Evolutionary conservation across 441 rosid species (phyloP), one percentile per base, ranked within the genome.

Genomic region (Daphne laureola): DNA sequence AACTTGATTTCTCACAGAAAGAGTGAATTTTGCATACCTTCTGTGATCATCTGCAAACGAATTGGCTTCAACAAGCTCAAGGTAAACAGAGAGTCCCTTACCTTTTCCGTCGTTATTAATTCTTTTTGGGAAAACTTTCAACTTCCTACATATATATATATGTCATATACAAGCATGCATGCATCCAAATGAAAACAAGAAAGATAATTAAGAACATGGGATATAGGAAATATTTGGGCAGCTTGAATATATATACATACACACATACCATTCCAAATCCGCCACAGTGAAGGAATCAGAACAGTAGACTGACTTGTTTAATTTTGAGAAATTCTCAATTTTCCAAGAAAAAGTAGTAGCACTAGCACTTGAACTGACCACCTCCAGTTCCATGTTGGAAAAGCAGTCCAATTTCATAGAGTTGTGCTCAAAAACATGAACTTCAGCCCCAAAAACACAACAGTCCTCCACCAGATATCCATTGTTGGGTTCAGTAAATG

Each of bases 361-460:
- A 31, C 3, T 36, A 14, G 0, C 17, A 14, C 4, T 4, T 15
- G 51, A 35, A 4, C n/a, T n/a, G n/a, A n/a, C n/a, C n/a, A n/a
- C n/a, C n/a, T n/a, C n/a, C n/a, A 31, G 13, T 2, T 51, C 36
- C 18, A 50, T 17, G 25, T 35, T 17, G n/a, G 44, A 36, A 38
- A 17, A 4, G 12, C 43, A 0, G 21, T 54, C 66, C 31, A 50
- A 46, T 41, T 45, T 53, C 13, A 43, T 14, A n/a, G n/a, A n/a
- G 4, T 12, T 26, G 14, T 35, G 42, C 38, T 62, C 54, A 5
- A 57, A 15, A 8, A 70, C 61, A 42, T 57, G 45, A 14, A 67
- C 58, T 48, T 74, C 78, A 3, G 49, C 68, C 18, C 75, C 75
- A 21, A 70, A 58, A 0, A 23, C 27, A 23, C 78, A 74, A 4